Conservation (phyloP, 2,329 filamentous ascomycete species). For the Penicillium psychrosexuale region DNA sequence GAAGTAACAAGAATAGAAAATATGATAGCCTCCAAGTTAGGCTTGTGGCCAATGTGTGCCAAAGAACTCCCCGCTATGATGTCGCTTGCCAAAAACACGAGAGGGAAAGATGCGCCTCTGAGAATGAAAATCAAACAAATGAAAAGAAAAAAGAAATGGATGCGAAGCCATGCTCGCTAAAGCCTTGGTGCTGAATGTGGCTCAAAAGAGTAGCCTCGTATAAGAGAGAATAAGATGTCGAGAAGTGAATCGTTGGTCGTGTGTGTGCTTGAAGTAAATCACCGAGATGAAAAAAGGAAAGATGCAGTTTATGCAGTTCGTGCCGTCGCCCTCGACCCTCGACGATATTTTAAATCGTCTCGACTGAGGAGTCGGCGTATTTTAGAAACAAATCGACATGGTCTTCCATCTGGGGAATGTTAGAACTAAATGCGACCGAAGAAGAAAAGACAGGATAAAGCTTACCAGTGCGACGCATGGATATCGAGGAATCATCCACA, state of each 20-base stretch:
- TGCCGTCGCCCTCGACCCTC: conserved; percentile 16
- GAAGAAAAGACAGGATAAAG: neutral
- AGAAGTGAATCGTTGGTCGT: neutral
- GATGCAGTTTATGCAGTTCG: conserved; percentile 7
- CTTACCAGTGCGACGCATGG: conserved; percentile 29
- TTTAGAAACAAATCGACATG: conserved; percentile 31
- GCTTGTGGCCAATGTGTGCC: neutral
- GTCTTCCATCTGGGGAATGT: conserved; percentile 24
- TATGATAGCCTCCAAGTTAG: neutral
- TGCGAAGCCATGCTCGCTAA: neutral
- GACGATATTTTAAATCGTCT: conserved; percentile 30
- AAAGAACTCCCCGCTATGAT: conserved; percentile 9
- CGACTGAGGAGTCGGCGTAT: conserved; percentile 34
- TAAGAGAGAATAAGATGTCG: neutral
- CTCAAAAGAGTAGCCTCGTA: neutral
- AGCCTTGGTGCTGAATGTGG: neutral
- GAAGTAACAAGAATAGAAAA: neutral
- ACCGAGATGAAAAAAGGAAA: neutral
- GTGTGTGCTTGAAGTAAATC: neutral
- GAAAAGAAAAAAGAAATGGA: neutral
- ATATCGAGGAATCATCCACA: conserved; percentile 18
- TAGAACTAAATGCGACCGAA: conserved; percentile 12
- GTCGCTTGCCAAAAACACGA: neutral
- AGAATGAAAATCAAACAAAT: conserved; percentile 2
- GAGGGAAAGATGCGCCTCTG: neutral